Conservation (phyloP, 1,284 basidiomycete genomes). For the Ganoderma multipileum region DNA sequence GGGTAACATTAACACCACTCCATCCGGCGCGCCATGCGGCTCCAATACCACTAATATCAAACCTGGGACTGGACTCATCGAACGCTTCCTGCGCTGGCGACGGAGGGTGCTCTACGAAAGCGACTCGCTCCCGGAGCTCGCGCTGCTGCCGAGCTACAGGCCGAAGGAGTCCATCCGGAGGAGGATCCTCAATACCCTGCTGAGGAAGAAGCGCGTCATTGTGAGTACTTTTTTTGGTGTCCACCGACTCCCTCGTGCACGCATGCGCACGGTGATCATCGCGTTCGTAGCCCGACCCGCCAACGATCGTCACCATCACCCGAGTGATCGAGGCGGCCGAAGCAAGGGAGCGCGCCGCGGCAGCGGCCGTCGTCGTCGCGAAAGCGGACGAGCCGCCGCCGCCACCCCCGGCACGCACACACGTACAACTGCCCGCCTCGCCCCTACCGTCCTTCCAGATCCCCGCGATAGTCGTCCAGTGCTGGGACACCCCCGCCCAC, state of each 20-base stretch:
- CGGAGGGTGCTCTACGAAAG: conserved; percentile 1
- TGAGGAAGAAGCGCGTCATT: conserved; percentile 4
- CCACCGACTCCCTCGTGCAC: no score
- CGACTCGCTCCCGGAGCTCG: conserved; percentile 6
- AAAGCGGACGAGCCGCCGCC: neutral
- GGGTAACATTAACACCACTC: neutral
- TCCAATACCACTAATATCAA: neutral
- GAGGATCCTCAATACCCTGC: conserved; percentile 3
- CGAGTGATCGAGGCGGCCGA: conserved; percentile 4
- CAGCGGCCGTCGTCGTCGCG: neutral
- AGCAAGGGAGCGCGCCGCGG: conserved; percentile 2
- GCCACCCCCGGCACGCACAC: no score
- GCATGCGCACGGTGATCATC: neutral
- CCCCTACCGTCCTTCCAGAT: neutral
- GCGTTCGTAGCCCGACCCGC: conserved; percentile 6
- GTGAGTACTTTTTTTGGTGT: neutral
- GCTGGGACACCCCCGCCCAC: neutral
- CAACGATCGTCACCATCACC: conserved; percentile 4
- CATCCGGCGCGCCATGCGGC: no score
- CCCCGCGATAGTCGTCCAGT: conserved; percentile 6
- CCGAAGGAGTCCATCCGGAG: neutral
- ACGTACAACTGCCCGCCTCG: neutral
- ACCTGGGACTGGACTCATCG: neutral
- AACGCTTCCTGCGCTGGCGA: conserved; percentile 1
- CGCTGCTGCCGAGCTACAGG: conserved; percentile 2